Conservation (phyloP, 441 rosid genomes). For the Rhodomyrtus psidioides region DNA sequence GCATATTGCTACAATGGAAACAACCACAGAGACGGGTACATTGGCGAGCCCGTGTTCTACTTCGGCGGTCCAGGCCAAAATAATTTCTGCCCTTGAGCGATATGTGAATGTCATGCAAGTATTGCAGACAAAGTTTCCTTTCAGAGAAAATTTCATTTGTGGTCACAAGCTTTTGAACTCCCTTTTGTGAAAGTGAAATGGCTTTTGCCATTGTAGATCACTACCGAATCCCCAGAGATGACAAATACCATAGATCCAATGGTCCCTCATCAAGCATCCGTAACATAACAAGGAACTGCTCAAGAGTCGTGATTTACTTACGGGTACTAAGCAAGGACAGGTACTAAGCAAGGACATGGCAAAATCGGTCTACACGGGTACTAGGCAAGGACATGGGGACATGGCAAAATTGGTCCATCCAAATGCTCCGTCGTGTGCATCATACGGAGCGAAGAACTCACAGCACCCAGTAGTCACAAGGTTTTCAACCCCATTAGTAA, state of each 20-base stretch:
- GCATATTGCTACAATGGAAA: conserved; percentile 9
- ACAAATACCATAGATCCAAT: background rate
- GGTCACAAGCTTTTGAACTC: background rate
- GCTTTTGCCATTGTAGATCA: background rate
- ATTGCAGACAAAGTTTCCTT: background rate
- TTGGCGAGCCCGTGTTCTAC: conserved; percentile 10
- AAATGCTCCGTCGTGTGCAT: background rate
- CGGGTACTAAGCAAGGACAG: background rate
- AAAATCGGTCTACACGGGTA: background rate
- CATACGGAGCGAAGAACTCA: background rate
- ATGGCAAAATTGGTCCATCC: background rate
- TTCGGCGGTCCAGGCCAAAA: conserved; percentile 26
- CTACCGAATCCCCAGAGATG: background rate
- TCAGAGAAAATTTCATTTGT: background rate
- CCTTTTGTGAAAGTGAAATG: background rate
- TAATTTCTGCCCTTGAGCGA: conserved; percentile 4
- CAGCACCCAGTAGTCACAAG: background rate
- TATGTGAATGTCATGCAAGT: background rate
- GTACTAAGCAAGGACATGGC: background rate
- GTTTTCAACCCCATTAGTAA: background rate
- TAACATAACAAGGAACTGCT: background rate
- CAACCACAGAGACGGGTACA: background rate
- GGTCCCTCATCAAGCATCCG: background rate
- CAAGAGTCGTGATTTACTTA: background rate
- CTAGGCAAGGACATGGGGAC: background rate